A percentile compares a stretch with the other conserved stretches of the same genome.
These are phyloP conservation scores for Aureobasidium sp. DNA, from an alignment of 2,329 filamentous ascomycete genomes.

Conservation along the genomic window DNA sequence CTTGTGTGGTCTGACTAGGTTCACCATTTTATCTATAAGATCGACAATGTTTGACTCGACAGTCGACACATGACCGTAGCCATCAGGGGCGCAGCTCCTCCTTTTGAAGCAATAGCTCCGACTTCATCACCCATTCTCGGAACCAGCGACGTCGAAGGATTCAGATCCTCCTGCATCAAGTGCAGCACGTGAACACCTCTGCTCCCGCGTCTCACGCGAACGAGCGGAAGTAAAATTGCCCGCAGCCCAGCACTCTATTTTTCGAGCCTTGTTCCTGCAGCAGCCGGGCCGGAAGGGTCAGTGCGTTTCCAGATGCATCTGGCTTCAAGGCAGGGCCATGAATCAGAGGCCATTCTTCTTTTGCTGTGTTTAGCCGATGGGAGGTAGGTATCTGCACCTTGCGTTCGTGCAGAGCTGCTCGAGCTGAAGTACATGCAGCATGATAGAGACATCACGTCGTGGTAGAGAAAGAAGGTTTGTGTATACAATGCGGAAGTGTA, in stretches of 20 bases:
- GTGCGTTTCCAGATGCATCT: neutral
- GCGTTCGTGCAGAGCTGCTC: neutral
- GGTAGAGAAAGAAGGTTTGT: too few species aligned
- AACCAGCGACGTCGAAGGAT: neutral
- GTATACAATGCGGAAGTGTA: neutral
- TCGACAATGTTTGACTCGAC: neutral
- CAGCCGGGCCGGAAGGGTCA: neutral
- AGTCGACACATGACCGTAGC: neutral
- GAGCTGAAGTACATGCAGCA: neutral
- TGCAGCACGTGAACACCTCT: neutral
- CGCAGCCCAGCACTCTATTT: conserved; percentile 3
- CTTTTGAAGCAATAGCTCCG: neutral
- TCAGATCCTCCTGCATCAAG: neutral
- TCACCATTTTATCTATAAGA: neutral
- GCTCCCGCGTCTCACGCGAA: neutral
- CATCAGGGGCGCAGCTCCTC: neutral
- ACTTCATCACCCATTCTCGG: neutral
- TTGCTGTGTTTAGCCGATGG: neutral
- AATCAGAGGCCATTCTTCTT: neutral
- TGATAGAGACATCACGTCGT: too few species aligned
- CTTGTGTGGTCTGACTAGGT: neutral
- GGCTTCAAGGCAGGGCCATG: neutral
- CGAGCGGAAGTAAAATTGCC: neutral
- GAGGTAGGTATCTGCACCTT: too few species aligned
- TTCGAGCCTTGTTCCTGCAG: neutral